A percentile compares a stretch with the other conserved stretches of the same genome.
Evolutionary conservation across 164 flowering plant species (phyloP).

Genomic region (Berberis thunbergii): DNA sequence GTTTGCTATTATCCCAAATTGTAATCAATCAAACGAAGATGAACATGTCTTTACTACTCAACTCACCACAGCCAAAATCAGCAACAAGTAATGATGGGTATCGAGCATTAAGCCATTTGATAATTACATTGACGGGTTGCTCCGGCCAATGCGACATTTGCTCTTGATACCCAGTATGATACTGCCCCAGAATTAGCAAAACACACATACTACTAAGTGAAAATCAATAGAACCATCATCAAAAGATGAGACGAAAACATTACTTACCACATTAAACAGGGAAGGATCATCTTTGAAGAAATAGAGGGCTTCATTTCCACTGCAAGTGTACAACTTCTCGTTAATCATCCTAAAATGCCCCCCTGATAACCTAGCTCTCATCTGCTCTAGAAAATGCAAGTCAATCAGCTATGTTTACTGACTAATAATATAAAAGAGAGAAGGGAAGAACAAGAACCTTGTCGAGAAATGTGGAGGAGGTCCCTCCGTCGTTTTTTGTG

Average conservation of each 20-base stretch:
- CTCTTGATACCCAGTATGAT: constrained; percentile 93
- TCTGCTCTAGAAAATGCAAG: constrained; percentile 24
- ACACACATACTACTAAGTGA: constrained; percentile 31
- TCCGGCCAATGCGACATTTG: constrained; percentile 98
- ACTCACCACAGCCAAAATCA: constrained; percentile 96
- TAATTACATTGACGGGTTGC: constrained; percentile 70
- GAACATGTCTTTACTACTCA: background rate
- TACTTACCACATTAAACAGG: constrained; percentile 62
- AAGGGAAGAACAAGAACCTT: constrained; percentile 26
- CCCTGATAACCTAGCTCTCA: constrained; percentile 73
- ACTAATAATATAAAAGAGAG: background rate
- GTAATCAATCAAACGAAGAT: background rate
- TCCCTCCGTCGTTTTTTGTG: constrained; percentile 8
- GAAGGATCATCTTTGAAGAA: constrained; percentile 71
- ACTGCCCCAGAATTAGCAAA: constrained; percentile 30
- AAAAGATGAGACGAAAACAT: background rate
- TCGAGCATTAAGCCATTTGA: constrained; percentile 63
- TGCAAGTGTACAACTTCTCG: constrained; percentile 94
- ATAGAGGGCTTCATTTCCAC: constrained; percentile 71
- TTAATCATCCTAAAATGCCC: constrained; percentile 94
- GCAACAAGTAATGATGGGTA: constrained; percentile 63
- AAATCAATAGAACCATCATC: constrained; percentile 5
- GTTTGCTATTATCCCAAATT: background rate
- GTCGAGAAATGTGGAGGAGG: constrained; percentile 28
- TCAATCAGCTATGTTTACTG: background rate